A percentile compares a stretch with the other conserved stretches of the same genome.
These are phyloP conservation scores for Serendipita sp. DNA, from an alignment of 768 basidiomycete species.

Conservation along the genomic window DNA sequence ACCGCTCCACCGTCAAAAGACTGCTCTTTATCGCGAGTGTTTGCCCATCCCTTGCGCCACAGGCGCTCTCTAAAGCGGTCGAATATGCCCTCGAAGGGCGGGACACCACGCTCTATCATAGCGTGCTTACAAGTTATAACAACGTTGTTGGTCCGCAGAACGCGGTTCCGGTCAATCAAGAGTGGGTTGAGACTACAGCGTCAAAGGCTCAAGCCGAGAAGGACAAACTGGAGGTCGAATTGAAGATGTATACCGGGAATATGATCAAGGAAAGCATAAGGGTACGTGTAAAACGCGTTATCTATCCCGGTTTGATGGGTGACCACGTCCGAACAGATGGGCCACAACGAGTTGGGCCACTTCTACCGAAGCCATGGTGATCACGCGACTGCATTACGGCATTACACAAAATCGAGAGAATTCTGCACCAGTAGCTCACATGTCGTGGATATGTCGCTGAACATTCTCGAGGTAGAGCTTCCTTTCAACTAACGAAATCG, in stretches of 20 bases:
- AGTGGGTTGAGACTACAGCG: constrained; percentile 56
- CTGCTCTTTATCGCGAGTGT: constrained; percentile 47
- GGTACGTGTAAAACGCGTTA: constrained; percentile 29
- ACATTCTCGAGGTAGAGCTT: neutral
- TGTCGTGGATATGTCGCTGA: constrained; percentile 71
- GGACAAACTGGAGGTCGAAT: constrained; percentile 78
- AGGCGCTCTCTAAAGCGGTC: constrained; percentile 53
- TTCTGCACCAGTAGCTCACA: constrained; percentile 83
- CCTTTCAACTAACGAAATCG: neutral
- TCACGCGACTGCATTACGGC: constrained; percentile 50
- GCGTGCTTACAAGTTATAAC: constrained; percentile 13
- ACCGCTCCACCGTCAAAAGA: constrained; percentile 61
- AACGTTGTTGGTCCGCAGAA: constrained; percentile 26
- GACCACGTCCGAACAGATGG: constrained; percentile 47
- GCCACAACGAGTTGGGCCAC: constrained; percentile 72
- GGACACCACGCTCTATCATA: constrained; percentile 31
- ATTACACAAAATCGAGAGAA: constrained; percentile 83
- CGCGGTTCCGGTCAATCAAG: constrained; percentile 38
- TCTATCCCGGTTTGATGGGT: neutral
- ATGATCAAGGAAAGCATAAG: constrained; percentile 98
- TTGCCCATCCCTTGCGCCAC: constrained; percentile 53
- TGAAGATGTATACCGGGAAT: constrained; percentile 88
- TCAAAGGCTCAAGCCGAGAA: constrained; percentile 56
- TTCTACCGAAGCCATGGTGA: constrained; percentile 64
- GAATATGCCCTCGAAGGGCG: constrained; percentile 48